Base-by-base conservation (phyloP, 2,329 filamentous ascomycete genomes). In the Hypoxylon sp. region DNA sequence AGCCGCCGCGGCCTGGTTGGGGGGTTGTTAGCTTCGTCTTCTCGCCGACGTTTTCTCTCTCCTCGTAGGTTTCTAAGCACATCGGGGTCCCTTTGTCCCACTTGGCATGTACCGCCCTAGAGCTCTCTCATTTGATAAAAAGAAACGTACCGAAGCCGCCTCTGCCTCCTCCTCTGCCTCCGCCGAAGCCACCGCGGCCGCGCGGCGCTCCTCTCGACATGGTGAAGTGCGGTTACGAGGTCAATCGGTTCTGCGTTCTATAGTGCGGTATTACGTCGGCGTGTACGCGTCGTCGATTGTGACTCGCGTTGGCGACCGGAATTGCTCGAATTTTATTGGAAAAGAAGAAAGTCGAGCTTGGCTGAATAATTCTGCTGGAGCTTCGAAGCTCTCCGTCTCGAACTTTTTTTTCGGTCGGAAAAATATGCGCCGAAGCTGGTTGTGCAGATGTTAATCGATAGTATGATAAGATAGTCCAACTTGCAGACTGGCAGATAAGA, bases 121-220 rank as follows among this genome's bases (percentile, higher is more conserved):
- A 48, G 37, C 26, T 23, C 17, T 23, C 17, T n/a, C 38, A 23
- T 21, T 43, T 24, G 17, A 5, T 37, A n/a, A n/a, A 17, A 5
- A 17, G 24, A 15, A 48, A 69, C 71, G 63, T 63, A 73, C 71
- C 71, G 61, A 62, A 37, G n/a, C 61, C 61, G 23, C 61, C 51
- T 45, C 61, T 27, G 21, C 63, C 66, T 49, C 68, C 67, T 46
- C 70, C 55, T 41, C 69, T 59, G 24, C 66, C 67, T 42, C 67
- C 67, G n/a, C 68, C 69, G 50, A 70, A 70, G 47, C 67, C 64
- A 56, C 68, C 67, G 48, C 70, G 66, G 66, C 70, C 70, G 61
- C 71, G 69, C 60, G 72, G 69, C 63, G 69, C 58, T 66, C 70
- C 71, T 72, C 70, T 69, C 55, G 69, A 72, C 70, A 73, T 73